Evolutionary conservation across 2,329 filamentous ascomycete genomes (phyloP), one percentile per base, ranked within the genome.

Genomic region (Anthostomella pinea): DNA sequence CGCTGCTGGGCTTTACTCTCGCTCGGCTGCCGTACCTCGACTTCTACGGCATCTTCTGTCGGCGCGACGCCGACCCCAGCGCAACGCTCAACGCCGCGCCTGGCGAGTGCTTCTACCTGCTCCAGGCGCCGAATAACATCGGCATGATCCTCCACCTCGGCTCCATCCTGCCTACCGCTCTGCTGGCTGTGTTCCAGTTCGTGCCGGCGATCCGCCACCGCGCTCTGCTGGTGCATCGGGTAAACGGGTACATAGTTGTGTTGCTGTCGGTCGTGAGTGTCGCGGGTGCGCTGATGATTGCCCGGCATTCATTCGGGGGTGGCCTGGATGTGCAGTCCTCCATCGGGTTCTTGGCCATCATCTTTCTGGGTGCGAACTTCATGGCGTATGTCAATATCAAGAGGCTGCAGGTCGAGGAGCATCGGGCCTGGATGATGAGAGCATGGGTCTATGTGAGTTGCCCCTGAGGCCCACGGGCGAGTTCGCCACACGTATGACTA

Each of bases 351-450:
- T 49, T 75, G 1, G 66, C 58, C 2, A 60, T 75, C 20, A 52
- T 68, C 9, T 72, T 73, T 1, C 57, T 69, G 0, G 42, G 54
- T 1, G 63, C 65, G 17, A 55, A 75, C 14, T 43, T 53, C 0
- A 41, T 81, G 29, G 72, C 75, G 2, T 70, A 68, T 21, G 62
- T 70, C 52, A 79, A 79, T 44, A 71, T 82, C 54, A 80, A 76
- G 52, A 59, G 63, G 3, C 58, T 81, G 2, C 77, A 81, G 50
- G 75, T 84, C 33, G 75, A 80, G 23, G 71, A 81, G 49, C 78
- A 81, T 43, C 68, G 78, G 2, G 74, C 74, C 3, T 81, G 77
- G 77, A 82, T 81, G 77, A 46, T 82, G 15, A 56, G 77, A 17
- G 65, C 69, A 8, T 72, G 70, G 70, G 60, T 71, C 24, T 68